Percentiles rank a stretch among this genome's conserved stretches.
These are phyloP conservation scores for Albophoma yamanashiensis DNA, from an alignment of 2,329 filamentous ascomycete species.

Conservation along the genomic window DNA sequence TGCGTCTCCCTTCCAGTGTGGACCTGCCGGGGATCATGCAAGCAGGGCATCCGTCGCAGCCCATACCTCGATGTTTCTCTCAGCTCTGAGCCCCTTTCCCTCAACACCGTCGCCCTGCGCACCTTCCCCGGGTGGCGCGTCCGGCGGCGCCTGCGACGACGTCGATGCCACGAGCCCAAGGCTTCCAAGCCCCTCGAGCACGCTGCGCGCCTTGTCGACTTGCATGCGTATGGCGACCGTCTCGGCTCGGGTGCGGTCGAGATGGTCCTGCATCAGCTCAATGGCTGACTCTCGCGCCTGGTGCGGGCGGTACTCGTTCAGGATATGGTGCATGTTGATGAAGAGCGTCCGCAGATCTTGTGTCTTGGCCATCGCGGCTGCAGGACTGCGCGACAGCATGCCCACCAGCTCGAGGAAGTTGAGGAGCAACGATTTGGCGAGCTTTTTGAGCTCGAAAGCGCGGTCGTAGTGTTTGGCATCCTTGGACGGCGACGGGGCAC, in stretches of 20 bases:
- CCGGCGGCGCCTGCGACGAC: conserved; percentile 3
- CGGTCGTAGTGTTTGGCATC: conserved; percentile 50
- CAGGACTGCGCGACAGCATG: conserved; percentile 15
- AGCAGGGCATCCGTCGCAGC: conserved; percentile 29
- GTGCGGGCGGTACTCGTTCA: conserved; percentile 91
- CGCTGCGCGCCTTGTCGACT: conserved; percentile 60
- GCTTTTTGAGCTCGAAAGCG: conserved; percentile 58
- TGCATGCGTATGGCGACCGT: conserved; percentile 57
- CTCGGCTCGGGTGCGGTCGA: conserved; percentile 63
- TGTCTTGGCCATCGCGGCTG: conserved; percentile 57
- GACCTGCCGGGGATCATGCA: conserved; percentile 10
- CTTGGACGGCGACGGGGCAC: conserved; percentile 26
- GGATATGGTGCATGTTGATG: conserved; percentile 83
- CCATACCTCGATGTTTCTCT: conserved; percentile 28
- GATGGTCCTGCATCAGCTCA: conserved; percentile 74
- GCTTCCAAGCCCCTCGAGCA: conserved; percentile 59
- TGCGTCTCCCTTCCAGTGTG: background rate
- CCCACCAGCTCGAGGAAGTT: conserved; percentile 83
- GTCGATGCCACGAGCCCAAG: conserved; percentile 22
- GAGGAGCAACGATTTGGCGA: conserved; percentile 75
- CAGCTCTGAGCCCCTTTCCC: conserved; percentile 7
- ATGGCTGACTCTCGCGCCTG: conserved; percentile 86
- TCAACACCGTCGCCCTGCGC: conserved; percentile 4
- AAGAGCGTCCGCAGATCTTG: conserved; percentile 71
- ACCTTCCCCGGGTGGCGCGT: conserved; percentile 4